Evolutionary conservation across 768 basidiomycete genomes (phyloP), one percentile per base, ranked within the genome.

Genomic region (Omphalotus guepiniiformis): DNA sequence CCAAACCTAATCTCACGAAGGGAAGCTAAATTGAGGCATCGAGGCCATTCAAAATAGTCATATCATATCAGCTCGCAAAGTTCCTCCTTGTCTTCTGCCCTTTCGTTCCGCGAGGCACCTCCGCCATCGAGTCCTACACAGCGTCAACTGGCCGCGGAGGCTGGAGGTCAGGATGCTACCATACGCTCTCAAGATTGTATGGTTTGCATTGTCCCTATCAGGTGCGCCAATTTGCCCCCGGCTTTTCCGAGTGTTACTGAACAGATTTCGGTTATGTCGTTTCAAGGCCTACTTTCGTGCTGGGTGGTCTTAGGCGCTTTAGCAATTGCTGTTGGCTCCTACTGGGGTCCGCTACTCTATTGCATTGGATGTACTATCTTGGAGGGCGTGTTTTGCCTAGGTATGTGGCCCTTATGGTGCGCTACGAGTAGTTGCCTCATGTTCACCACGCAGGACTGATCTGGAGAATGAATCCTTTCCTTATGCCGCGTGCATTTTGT

Each of bases 401-500:
- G 84, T 82, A 46, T 21, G 27, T 38, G 22, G 11, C 19, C 16
- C 22, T 29, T n/a, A 18, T 36, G 18, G 27, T n/a, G 18, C 23
- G 16, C 15, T 37, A 28, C 28, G 25, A 37, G 55, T 21, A 52
- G 29, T 11, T 42, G 15, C 15, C 16, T 53, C 29, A 29, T n/a
- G 23, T 12, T 47, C n/a, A 28, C n/a, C 35, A 30, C 18, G 19
- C 40, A 85, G 84, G 83, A 9, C 73, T 85, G 63, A 69, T 80
- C 12, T 84, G 79, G 71, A 60, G 64, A 42, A 85, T 86, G 83
- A 67, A 80, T 53, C 80, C 83, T 1, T 67, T 64, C 40, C 57
- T 49, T 16, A 86, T 86, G 82, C 79, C 82, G 7, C 63, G 57
- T 28, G 53, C 58, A 23, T 85, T 86, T 53, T 85, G 84, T 55